Percentiles rank a stretch among this genome's conserved stretches.
Conservation (phyloP, 2,329 filamentous ascomycete species). For the Pseudocercospora vitis region DNA sequence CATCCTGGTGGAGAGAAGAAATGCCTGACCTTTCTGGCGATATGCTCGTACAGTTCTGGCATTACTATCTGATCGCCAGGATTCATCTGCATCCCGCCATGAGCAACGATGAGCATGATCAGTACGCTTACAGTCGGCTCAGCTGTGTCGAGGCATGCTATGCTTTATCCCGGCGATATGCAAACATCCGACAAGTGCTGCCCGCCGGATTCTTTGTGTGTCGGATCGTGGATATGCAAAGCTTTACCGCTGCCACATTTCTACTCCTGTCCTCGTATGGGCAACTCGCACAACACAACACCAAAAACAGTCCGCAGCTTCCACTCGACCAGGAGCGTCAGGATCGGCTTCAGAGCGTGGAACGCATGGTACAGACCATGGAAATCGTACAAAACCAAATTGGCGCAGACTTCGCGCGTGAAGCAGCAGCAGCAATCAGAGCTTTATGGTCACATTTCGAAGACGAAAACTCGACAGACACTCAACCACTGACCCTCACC, state of each 20-base stretch:
- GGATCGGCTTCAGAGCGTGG: constrained; percentile 13
- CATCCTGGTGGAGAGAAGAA: constrained; percentile 19
- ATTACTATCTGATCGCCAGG: constrained; percentile 31
- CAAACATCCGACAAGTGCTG: constrained; percentile 22
- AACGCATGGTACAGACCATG: constrained; percentile 25
- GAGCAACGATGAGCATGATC: constrained; percentile 26
- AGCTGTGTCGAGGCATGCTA: constrained; percentile 30
- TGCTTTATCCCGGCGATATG: constrained; percentile 26
- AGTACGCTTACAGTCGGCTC: constrained; percentile 31
- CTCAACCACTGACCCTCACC: constrained; percentile 17
- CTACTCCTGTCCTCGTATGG: constrained; percentile 26
- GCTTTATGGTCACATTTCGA: constrained; percentile 24
- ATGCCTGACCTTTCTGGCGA: constrained; percentile 15
- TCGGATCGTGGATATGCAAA: constrained; percentile 33
- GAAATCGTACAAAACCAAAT: constrained; percentile 21
- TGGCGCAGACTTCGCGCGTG: constrained; percentile 25
- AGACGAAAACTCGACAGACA: constrained; percentile 2
- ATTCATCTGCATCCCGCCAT: constrained; percentile 32
- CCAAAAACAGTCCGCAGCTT: neutral
- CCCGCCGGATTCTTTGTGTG: constrained; percentile 33
- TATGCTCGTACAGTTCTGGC: constrained; percentile 31
- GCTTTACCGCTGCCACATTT: constrained; percentile 7
- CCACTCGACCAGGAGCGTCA: neutral
- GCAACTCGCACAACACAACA: constrained; percentile 1
- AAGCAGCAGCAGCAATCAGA: constrained; percentile 25